Base-by-base conservation (phyloP, 495 filamentous ascomycete species). In the Aspergillus mulundensis region DNA sequence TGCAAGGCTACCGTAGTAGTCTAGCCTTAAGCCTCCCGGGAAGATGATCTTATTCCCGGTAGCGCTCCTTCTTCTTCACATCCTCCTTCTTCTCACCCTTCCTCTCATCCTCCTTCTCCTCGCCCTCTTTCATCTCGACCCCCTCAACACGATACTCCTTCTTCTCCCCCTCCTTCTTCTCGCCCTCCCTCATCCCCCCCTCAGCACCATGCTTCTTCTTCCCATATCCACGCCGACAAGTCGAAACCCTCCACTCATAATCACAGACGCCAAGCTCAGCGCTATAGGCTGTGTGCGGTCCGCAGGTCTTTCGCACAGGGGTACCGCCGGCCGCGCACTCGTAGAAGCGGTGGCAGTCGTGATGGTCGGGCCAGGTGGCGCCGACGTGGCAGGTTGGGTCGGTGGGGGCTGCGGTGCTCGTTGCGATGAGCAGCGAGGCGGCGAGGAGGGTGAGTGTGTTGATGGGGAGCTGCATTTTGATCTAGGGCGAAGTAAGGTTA, bases 301-400 rank as follows among this genome's bases (percentile, higher is more conserved):
- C 23, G 44, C 44, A 47, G 44, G 25, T 24, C 44, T 47, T 47
- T 10, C 44, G 44, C 21, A 32, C 24, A 23, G 44, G 23, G 24
- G n/a, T 30, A 1, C 44, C 44, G 24, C 23, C 44, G 3, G 44
- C 21, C 1, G 46, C 46, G 46, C 46, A 49, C 32, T 49, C 46
- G 46, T 36, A 49, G 28, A 49, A 49, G 15, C 8, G n/a, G 46
- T 49, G 46, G 46, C 46, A 49, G 23, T 49, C 46, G 25, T 49
- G 25, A 5, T 15, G 25, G 46, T 49, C 46, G 32, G 32, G 32
- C 42, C 42, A 44, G 16, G 19, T 11, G 19, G 16, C 42, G 42
- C 42, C 42, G 14, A 44, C 20, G 19, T 44, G 11, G 19, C 42
- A 44, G 16, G 3, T 23, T 18, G n/a, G 20, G 12, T 40, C 7